These are phyloP conservation scores for Heliophila coronopifolia DNA, from an alignment of 441 rosid genomes.

Conservation along the genomic window DNA sequence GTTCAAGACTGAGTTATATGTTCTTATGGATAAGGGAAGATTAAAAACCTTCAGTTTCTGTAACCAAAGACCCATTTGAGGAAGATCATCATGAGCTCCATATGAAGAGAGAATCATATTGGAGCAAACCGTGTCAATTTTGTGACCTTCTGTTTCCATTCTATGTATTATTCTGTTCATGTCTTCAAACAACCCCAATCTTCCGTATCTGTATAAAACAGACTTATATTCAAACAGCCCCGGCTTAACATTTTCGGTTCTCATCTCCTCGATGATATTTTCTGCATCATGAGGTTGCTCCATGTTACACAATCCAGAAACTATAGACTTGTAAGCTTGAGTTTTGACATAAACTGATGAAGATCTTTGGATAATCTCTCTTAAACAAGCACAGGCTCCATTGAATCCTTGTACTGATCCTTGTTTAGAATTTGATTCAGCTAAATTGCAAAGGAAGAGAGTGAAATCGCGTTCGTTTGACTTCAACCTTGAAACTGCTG, in stretches of 20 bases:
- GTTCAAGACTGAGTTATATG: slow-evolving; percentile 67
- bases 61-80: slow-evolving; percentile 57
- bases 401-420: slow-evolving; percentile 42
- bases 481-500: slow-evolving; percentile 38
- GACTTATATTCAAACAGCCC: slow-evolving; percentile 48
- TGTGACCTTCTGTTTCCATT: slow-evolving; percentile 47
- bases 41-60: slow-evolving; percentile 40
- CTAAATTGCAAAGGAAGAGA: slow-evolving; percentile 51
- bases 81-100: slow-evolving; percentile 51
- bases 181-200: slow-evolving; percentile 53
- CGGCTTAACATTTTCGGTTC: slow-evolving; percentile 34
- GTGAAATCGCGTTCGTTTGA: slow-evolving; percentile 49
- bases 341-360: slow-evolving; percentile 54
- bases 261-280: slow-evolving; percentile 46
- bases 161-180: slow-evolving; percentile 42
- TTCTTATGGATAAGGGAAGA: slow-evolving; percentile 52
- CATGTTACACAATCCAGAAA: slow-evolving; percentile 60
- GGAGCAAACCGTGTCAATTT: slow-evolving; percentile 53
- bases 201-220: slow-evolving; percentile 57
- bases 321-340: slow-evolving; percentile 57
- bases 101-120: slow-evolving; percentile 80
- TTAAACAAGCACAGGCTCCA: slow-evolving; percentile 33
- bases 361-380: slow-evolving; percentile 34
- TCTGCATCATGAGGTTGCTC: slow-evolving; percentile 64
- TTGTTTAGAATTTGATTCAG: slow-evolving; percentile 52